These are phyloP conservation scores for Aspergillus fumigatiaffinis DNA, from an alignment of 2,329 filamentous ascomycete species.

Conservation along the genomic window DNA sequence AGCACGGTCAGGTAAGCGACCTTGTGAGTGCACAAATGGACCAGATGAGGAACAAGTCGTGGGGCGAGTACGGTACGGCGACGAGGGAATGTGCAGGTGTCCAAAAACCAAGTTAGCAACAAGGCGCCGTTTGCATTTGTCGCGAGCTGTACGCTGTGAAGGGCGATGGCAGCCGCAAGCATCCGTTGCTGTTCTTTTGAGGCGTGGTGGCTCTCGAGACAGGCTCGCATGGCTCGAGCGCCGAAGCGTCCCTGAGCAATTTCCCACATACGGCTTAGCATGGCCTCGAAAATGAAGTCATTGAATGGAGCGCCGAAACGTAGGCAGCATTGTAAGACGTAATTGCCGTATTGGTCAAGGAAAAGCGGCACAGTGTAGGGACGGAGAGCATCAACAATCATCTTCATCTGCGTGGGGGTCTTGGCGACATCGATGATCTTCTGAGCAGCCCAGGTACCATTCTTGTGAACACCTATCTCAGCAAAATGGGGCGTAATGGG, in stretches of 20 bases:
- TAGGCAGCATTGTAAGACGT: conserved; percentile 92
- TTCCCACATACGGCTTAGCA: conserved; percentile 93
- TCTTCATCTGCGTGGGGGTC: conserved; percentile 72
- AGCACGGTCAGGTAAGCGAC: conserved; percentile 95
- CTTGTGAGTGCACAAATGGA: conserved; percentile 96
- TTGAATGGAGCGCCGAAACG: conserved; percentile 87
- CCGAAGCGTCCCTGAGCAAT: conserved; percentile 90
- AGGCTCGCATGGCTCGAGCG: conserved; percentile 92
- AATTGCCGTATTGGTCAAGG: conserved; percentile 97
- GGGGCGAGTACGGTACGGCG: conserved; percentile 89
- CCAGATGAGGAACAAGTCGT: conserved; percentile 84
- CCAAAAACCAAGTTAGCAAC: conserved; percentile 93
- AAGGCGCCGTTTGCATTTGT: conserved; percentile 95
- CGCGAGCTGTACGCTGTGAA: conserved; percentile 92
- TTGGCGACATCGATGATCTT: conserved; percentile 98
- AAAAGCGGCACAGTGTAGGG: conserved; percentile 89
- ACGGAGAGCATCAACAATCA: conserved; percentile 79
- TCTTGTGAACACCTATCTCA: conserved; percentile 98
- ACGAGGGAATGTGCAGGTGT: conserved; percentile 93
- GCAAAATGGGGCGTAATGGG: conserved; percentile 89
- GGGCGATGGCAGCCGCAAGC: conserved; percentile 89
- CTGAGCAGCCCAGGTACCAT: conserved; percentile 97
- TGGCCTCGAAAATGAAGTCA: conserved; percentile 96
- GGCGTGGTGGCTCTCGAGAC: conserved; percentile 90
- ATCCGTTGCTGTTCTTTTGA: conserved; percentile 94